phyloP scores from a whole-genome alignment of 169 alveolate genomes.

The Plasmodium inui region DNA sequence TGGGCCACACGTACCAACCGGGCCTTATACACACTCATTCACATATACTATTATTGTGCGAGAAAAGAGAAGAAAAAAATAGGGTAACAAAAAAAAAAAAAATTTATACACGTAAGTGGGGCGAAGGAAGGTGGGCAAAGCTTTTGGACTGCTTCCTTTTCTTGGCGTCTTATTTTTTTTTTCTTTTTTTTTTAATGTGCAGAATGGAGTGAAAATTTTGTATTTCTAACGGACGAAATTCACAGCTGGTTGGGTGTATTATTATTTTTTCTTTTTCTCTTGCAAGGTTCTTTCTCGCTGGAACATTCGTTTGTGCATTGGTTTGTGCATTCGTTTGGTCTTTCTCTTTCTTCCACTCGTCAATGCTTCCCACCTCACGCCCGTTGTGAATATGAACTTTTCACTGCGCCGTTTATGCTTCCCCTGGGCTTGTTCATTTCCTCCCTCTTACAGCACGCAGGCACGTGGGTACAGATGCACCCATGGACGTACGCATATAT shows the following conservation, averaged over 20 bases:
- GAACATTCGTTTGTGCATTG: background rate
- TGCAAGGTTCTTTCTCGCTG: background rate
- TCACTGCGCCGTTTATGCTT: background rate
- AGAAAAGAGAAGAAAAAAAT: background rate
- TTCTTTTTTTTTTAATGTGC: background rate
- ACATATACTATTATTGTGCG: background rate
- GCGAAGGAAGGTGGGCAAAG: background rate
- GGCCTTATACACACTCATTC: background rate
- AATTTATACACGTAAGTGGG: background rate
- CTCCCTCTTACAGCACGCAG: background rate
- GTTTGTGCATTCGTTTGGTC: background rate
- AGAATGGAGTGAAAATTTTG: background rate
- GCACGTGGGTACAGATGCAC: background rate
- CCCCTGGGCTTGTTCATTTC: background rate
- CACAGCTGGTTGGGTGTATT: background rate
- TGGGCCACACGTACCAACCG: background rate
- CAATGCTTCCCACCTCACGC: background rate
- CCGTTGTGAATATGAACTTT: background rate
- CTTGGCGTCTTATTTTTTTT: constrained; percentile 4
- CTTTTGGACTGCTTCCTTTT: constrained; percentile 1
- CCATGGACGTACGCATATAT: background rate
- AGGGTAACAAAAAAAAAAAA: background rate
- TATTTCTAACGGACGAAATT: background rate
- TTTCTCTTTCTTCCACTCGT: background rate
- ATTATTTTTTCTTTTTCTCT: background rate